Conservation (phyloP, 352 stramenopile species). For the Blastocystis sp. region DNA sequence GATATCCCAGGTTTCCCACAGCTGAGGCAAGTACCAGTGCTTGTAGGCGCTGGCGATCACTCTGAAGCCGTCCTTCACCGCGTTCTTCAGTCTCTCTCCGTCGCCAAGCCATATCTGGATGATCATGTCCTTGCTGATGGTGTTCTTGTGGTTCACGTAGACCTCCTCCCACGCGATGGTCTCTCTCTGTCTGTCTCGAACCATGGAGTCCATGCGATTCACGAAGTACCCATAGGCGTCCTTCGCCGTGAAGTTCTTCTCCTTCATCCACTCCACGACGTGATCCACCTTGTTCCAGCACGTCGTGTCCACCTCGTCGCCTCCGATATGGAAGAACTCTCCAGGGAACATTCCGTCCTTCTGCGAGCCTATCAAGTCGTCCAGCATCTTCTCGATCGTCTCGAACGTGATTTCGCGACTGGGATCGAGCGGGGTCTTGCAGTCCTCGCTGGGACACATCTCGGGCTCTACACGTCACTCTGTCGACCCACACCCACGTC, state of each 20-base stretch:
- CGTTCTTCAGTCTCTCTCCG: constrained; percentile 57
- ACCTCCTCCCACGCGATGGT: constrained; percentile 71
- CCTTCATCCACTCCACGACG: constrained; percentile 63
- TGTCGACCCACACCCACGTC: background rate
- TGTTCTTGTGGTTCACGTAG: constrained; percentile 65
- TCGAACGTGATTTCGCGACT: constrained; percentile 38
- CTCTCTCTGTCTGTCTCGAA: constrained; percentile 43
- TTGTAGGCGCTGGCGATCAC: constrained; percentile 62
- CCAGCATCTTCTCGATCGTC: constrained; percentile 45
- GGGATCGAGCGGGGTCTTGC: background rate
- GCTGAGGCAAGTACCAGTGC: constrained; percentile 72
- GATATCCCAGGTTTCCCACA: constrained; percentile 67
- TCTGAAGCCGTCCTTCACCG: constrained; percentile 63
- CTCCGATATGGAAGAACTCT: constrained; percentile 64
- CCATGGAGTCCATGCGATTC: constrained; percentile 63
- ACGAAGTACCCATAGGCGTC: constrained; percentile 70
- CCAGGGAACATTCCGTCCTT: constrained; percentile 59
- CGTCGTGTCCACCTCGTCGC: constrained; percentile 64
- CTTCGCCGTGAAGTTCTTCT: constrained; percentile 64
- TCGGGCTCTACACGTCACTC: constrained; percentile 36
- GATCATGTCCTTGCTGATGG: constrained; percentile 64
- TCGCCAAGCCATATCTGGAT: constrained; percentile 68
- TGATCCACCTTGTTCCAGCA: constrained; percentile 59
- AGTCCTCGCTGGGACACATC: constrained; percentile 30
- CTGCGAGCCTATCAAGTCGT: constrained; percentile 32